Conservation (phyloP, 495 filamentous ascomycete genomes). For the Filosporella fistucella region DNA sequence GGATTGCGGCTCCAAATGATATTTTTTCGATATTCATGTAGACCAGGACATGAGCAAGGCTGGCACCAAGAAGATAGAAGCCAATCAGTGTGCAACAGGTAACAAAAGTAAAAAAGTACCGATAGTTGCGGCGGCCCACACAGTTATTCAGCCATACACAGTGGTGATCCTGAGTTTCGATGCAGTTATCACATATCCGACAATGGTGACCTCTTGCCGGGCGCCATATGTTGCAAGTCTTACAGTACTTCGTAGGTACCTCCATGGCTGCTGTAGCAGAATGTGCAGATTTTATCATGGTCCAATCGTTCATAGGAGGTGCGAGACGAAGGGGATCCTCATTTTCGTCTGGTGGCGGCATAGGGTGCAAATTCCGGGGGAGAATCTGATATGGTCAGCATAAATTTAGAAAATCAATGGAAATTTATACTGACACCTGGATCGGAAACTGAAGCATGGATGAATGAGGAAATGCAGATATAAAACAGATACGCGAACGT, state of each 20-base stretch:
- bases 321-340: constrained; percentile 76
- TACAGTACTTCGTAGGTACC: constrained; percentile 96
- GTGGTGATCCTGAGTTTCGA: constrained; percentile 97
- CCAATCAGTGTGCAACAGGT: constrained; percentile 68
- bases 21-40: constrained; percentile 56
- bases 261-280: constrained; percentile 81
- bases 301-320: constrained; percentile 87
- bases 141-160: constrained; percentile 99
- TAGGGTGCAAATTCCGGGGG: constrained; percentile 69
- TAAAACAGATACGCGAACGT: constrained; percentile 87
- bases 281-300: constrained; percentile 70
- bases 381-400: constrained; percentile 54
- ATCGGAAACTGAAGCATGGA: constrained; percentile 87
- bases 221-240: constrained; percentile 93
- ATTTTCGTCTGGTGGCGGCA: constrained; percentile 50
- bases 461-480: constrained; percentile 85
- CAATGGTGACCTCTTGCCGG: constrained; percentile 95
- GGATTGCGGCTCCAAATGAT: constrained; percentile 63
- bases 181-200: constrained; percentile 91
- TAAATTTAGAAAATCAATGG: not conserved
- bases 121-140: constrained; percentile 93
- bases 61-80: constrained; percentile 69
- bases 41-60: constrained; percentile 72
- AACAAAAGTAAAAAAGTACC: constrained; percentile 94
- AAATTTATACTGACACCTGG: constrained; percentile 68